Base-by-base conservation (phyloP, 139 green algal species). In the Mesostigma viride region DNA sequence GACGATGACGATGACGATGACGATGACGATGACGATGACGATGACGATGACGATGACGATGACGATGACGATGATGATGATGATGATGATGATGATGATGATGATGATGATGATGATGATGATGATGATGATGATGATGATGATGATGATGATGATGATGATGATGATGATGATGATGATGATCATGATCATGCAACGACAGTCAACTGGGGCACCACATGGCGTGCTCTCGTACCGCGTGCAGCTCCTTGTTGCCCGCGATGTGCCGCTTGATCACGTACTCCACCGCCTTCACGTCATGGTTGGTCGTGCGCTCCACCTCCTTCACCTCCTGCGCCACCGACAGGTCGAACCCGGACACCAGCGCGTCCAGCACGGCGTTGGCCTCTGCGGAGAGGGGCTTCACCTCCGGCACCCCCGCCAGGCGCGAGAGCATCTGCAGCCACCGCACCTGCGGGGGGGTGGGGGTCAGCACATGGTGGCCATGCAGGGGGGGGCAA, bases 231-330 rank as follows among this genome's bases (percentile, higher is more conserved):
- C 40, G 17, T 53, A 53, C 40, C 14, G 40, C 40, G 40, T 53
- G 40, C 14, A 53, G 40, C 81, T 93, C 84, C 1, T 62, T 17
- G 30, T 67, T 6, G 0, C 17, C 57, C 51, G 62, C 6, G 45
- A 97, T 86, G 14, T 65, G 72, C 22, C 87, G 68, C 75, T 97
- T 98, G 26, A 99, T 75, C 24, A 97, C 85, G 65, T 99, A 99
- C 82, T 99, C 94, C 3, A 98, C 80, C 2, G 93, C 94, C 79
- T 99, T 99, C 17, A 99, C 94, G 75, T 99, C 94, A 81, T 99
- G 94, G 79, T 99, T 99, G 69, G 94, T 99, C 2, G 82, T 91
- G 31, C 81, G 81, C 81, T 98, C 94, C 20, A 96, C 79, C 5
- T 82, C 75, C 80, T 95, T 91, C 2, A 95, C 84, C 64, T 82